Base-by-base conservation (phyloP, 768 basidiomycete species). In the Collybia sp. region DNA sequence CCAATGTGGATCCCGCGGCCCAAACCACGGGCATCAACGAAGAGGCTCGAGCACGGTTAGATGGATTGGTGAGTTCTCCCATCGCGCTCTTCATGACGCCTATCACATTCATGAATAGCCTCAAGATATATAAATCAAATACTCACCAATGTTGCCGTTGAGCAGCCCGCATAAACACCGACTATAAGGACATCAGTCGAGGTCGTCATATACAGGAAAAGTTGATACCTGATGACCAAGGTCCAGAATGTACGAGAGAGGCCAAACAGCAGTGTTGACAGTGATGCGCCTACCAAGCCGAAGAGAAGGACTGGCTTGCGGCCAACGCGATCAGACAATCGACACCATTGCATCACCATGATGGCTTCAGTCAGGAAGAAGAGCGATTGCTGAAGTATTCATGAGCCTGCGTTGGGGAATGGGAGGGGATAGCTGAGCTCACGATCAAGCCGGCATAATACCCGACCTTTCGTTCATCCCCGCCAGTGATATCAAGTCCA, bases 121-220 rank as follows among this genome's bases (percentile, higher is more conserved):
- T 45, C 16, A n/a, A 1, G 16, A 18, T 13, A 36, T 15, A 31
- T 43, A 2, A 38, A 40, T 18, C n/a, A 15, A 39, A 30, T 9
- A 40, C 59, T 38, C 25, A 69, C 75, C 79, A 8, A 77, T 67
- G 51, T 81, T 81, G 32, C 80, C 80, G 47, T 82, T 80, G 19
- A 83, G 55, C 31, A 78, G 58, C 6, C 80, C 81, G 30, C 75
- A 75, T n/a, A 84, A 59, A 50, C 80, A 83, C 30, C 61, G 63
- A 39, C 61, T 65, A 18, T 9, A 34, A 13, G 18, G 15, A 13
- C 25, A 17, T 30, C 16, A 43, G n/a, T 35, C 19, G 16, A 43
- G 15, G 2, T 25, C 31, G 32, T 17, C 12, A 19, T 19, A 36
- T n/a, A n/a, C 2, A 12, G 6, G 46, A 12, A 19, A 42, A n/a